A percentile compares a stretch with the other conserved stretches of the same genome.
Evolutionary conservation across 495 filamentous ascomycete species (phyloP).

Genomic region (Lasiosphaeriaceae sp.): DNA sequence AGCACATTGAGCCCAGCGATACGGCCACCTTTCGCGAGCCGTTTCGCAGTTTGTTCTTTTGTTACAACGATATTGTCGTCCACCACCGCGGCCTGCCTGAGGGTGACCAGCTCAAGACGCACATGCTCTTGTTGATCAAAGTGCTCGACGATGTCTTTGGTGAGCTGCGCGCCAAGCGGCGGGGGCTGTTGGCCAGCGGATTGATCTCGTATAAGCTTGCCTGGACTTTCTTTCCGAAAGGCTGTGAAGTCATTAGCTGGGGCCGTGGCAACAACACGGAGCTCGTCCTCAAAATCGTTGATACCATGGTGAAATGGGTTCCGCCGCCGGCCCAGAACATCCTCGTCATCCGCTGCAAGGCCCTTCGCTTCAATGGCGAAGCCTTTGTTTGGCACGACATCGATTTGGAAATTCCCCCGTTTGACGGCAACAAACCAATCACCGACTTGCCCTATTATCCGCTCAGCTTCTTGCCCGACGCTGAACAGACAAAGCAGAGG

Average conservation of each 20-base stretch:
- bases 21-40: conserved; percentile 28
- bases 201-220: conserved; percentile 32
- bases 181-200: conserved; percentile 20
- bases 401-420: conserved; percentile 17
- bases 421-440: conserved; percentile 26
- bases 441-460: conserved; percentile 30
- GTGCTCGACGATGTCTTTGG: conserved; percentile 36
- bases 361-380: conserved; percentile 29
- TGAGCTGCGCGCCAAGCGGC: conserved; percentile 25
- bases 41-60: conserved; percentile 36
- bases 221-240: conserved; percentile 36
- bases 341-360: conserved; percentile 17
- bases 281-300: conserved; percentile 28
- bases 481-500: conserved; percentile 16
- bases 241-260: conserved; percentile 25
- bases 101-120: conserved; percentile 19
- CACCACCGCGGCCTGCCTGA: conserved; percentile 11
- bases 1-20: conserved; percentile 28
- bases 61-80: conserved; percentile 30
- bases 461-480: conserved; percentile 23
- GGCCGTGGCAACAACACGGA: conserved; percentile 23
- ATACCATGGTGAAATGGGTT: conserved; percentile 15
- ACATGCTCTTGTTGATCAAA: conserved; percentile 27
- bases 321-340: neutral
- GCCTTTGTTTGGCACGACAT: conserved; percentile 26